Base-by-base conservation (phyloP, 371 early-diverging fungal genomes). In the Mucor indicus region DNA sequence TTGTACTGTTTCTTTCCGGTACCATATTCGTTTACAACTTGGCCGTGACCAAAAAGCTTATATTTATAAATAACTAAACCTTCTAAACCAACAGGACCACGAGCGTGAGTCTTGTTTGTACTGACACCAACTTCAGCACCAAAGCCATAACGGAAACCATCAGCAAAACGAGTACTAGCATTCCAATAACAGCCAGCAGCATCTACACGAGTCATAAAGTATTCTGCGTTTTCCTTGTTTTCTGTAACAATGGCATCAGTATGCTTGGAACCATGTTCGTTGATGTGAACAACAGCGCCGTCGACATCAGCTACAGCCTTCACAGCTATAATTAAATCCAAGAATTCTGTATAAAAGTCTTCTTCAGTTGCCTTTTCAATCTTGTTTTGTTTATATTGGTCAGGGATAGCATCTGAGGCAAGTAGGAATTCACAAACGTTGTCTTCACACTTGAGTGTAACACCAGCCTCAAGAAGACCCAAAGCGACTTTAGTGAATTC, bases 121-220 rank as follows among this genome's bases (percentile, higher is more conserved):
- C 90, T 90, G 10, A 89, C 94, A 27, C 97, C 97, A 38, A 98
- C 92, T 74, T 96, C 98, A 1, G 96, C 91, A 27, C 98, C 96
- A 69, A 96, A 96, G 6, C 96, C 96, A 67, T 95, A 98, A 37
- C 98, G 81, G 85, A 96, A 98, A 4, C 98, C 98, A 66, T 98
- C 98, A 20, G 98, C 94, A 69, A 98, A 96, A 17, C 98, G 79
- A 15, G 96, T 95, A 54, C 86, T 86, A 2, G 95, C 95, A 61
- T 98, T 98, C 93, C 93, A 94, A 69, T 89, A 98, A 30, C 93
- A 95, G 15, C 96, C 96, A 12, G 96, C 96, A n/a, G 95, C 89
- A 67, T 96, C 98, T 1, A 98, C 95, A 6, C 82, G 72, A 3
- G 81, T 79, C 91, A 96, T 90, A 58, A 95, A 98, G 50, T 60